Evolutionary conservation across 345 rosid genomes (phyloP), one percentile per base, ranked within the genome.

Genomic region (Populus tremula): DNA sequence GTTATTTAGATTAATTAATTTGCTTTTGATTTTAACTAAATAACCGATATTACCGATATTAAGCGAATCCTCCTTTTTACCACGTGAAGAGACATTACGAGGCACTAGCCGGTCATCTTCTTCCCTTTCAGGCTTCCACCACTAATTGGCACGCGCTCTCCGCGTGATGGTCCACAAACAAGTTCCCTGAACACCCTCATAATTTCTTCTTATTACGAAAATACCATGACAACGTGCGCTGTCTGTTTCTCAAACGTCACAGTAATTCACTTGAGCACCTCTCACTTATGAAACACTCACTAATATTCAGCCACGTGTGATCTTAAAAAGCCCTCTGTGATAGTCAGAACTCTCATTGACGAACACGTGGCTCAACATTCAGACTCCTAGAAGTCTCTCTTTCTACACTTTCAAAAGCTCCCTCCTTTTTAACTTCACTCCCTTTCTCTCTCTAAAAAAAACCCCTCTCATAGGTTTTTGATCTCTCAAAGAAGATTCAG

Each of bases 341-440:
- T 35, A 62, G 85, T 72, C 83, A 74, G 78, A 72, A 47, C 78
- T 56, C 73, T 64, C 69, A 50, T 36, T 27, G 47, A 0, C 1
- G 2, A 77, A 79, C 80, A 86, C 78, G 83, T 79, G 83, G 67
- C 76, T 17, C 18, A 29, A 8, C 53, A 38, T 1, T 70, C 74
- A 79, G 67, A 12, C 78, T 79, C 53, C 71, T 33, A n/a, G 62
- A 80, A 70, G 41, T 74, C 27, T 78, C 72, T 71, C 45, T 74
- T 59, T 65, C 61, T 31, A 39, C 56, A 21, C 0, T n/a, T 74
- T 79, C 81, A 77, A 79, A 83, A 65, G 43, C 41, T 72, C 78
- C 82, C 77, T 79, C 80, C 71, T 50, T 70, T 78, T 67, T 31
- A 45, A 68, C 39, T 38, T 23, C 62, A n/a, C 21, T 77, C 75